Conservation (phyloP, 768 basidiomycete species). For the Boletus coccyginus region DNA sequence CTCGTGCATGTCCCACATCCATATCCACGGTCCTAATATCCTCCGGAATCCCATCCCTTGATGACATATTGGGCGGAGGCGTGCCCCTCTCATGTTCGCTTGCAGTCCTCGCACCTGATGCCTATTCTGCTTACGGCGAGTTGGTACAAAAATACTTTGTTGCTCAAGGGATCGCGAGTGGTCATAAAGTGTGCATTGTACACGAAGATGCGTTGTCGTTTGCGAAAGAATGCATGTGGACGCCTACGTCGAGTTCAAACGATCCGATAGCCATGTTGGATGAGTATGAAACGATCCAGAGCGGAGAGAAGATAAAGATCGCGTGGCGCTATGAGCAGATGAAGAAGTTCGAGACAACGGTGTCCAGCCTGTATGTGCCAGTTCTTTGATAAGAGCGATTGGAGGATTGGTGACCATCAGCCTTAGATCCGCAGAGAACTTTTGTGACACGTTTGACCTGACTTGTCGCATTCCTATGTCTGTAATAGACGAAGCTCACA, state of each 20-base stretch:
- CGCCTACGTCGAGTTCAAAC: slow-evolving; percentile 32
- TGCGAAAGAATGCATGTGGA: slow-evolving; percentile 81
- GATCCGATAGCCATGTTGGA: slow-evolving; percentile 24
- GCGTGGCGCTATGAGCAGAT: slow-evolving; percentile 97
- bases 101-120: slow-evolving; percentile 77
- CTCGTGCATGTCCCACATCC: slow-evolving; percentile 57
- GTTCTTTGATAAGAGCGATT: slow-evolving; percentile 14
- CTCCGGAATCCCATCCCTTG: slow-evolving; percentile 88
- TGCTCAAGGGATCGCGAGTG: slow-evolving; percentile 77
- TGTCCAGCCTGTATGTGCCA: slow-evolving; percentile 50
- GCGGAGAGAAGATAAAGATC: slow-evolving; percentile 76
- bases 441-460: slow-evolving; percentile 73
- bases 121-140: slow-evolving; percentile 81
- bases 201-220: slow-evolving; percentile 57
- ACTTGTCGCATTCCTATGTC: slow-evolving; percentile 55
- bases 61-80: slow-evolving; percentile 93
- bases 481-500: slow-evolving; percentile 43
- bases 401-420: slow-evolving; percentile 11
- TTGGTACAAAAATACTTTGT: slow-evolving; percentile 86
- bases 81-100: slow-evolving; percentile 78
- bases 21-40: slow-evolving; percentile 61
- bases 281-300: slow-evolving; percentile 34
- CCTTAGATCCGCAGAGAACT: slow-evolving; percentile 53
- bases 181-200: slow-evolving; percentile 68
- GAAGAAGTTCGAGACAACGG: slow-evolving; percentile 89